These are phyloP conservation scores for Aspergillus sp. DNA, from an alignment of 2,329 filamentous ascomycete species.

Conservation along the genomic window DNA sequence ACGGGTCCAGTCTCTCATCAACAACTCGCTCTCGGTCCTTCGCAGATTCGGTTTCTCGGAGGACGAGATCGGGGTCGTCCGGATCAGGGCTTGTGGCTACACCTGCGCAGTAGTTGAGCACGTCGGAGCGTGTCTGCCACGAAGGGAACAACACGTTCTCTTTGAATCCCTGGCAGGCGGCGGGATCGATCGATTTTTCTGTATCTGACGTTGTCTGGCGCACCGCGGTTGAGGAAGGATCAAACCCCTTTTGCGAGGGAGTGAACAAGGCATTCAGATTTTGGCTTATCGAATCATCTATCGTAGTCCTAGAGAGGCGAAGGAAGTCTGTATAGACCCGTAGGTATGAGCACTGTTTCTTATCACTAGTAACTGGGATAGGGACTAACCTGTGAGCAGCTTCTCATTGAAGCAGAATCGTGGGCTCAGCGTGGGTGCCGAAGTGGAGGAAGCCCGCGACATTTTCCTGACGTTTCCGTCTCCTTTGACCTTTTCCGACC, in stretches of 20 bases:
- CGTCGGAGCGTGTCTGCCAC: constrained; percentile 80
- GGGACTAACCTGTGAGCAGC: constrained; percentile 62
- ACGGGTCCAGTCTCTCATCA: constrained; percentile 88
- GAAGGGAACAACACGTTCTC: constrained; percentile 78
- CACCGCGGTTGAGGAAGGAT: constrained; percentile 72
- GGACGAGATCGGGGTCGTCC: constrained; percentile 73
- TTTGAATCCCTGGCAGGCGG: constrained; percentile 71
- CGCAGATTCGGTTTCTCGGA: constrained; percentile 69
- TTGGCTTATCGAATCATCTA: constrained; percentile 92
- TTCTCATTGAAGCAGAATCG: constrained; percentile 76
- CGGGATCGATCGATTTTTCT: constrained; percentile 56
- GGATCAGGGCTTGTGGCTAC: constrained; percentile 87
- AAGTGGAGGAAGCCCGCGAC: constrained; percentile 39
- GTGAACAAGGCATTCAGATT: constrained; percentile 87
- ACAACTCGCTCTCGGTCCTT: constrained; percentile 71
- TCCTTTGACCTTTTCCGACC: constrained; percentile 27
- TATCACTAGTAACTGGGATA: background rate
- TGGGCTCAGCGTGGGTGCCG: constrained; percentile 60
- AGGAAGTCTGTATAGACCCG: constrained; percentile 70
- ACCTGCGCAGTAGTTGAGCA: constrained; percentile 83
- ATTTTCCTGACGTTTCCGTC: constrained; percentile 35
- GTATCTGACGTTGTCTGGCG: constrained; percentile 54
- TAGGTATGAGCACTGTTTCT: constrained; percentile 5
- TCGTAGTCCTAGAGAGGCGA: constrained; percentile 74
- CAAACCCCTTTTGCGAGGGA: constrained; percentile 69